Percentiles rank a stretch among this genome's conserved stretches.
Conservation (phyloP, 2,329 filamentous ascomycete species). For the Verticillium isaacii region DNA sequence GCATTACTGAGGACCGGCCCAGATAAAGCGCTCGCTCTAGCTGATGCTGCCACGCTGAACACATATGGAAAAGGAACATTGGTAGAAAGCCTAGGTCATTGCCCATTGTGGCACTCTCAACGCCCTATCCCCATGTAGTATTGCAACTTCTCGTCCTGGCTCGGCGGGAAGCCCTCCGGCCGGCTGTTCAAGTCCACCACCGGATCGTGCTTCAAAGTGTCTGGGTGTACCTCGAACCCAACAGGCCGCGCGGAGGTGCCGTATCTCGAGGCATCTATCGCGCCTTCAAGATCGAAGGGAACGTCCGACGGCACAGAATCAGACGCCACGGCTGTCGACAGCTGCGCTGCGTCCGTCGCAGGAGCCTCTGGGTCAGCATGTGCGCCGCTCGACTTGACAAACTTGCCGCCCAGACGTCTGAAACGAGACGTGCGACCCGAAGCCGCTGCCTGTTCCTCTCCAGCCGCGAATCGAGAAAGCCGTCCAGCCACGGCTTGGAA, state of each 20-base stretch:
- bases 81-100: too few species aligned
- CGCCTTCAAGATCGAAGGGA: background rate
- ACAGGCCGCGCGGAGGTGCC: background rate
- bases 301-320: background rate
- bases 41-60: too few species aligned
- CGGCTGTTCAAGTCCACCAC: background rate
- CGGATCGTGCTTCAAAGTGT: background rate
- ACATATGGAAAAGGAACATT: too few species aligned
- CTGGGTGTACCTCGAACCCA: background rate
- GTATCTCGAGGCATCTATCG: background rate
- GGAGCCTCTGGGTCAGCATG: too few species aligned
- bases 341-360: too few species aligned
- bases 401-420: background rate
- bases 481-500: background rate
- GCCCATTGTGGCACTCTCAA: background rate
- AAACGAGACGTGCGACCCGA: background rate
- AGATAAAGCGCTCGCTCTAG: background rate
- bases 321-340: too few species aligned
- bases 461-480: background rate
- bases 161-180: background rate
- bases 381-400: too few species aligned
- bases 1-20: background rate
- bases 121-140: background rate
- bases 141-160: background rate
- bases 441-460: too few species aligned